Percentiles rank a stretch among this genome's conserved stretches.
These are phyloP conservation scores for barley (Hordeum vulgare) DNA, from an alignment of 176 grass and related monocot genomes.

Conservation along the genomic window MorexV3_pseudomolecules_assembly NC_058520.1:443420710-443421209, in stretches of 20 bases:
- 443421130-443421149: conserved; percentile 34
- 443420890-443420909: background rate
- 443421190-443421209: conserved; percentile 60
- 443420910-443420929: conserved; percentile 43
- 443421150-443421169: conserved; percentile 6
- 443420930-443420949: conserved; percentile 26
- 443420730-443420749: background rate
- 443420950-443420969: background rate
- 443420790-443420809: background rate
- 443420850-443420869: background rate
- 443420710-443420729: conserved; percentile 38
- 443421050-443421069: conserved; percentile 33
- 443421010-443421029: background rate
- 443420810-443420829: background rate
- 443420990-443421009: conserved; percentile 43
- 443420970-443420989: conserved; percentile 41
- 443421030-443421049: conserved; percentile 47
- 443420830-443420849: background rate
- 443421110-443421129: conserved; percentile 18
- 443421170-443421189: conserved; percentile 44
- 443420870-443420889: background rate
- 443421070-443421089: conserved; percentile 25
- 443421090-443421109: conserved; percentile 50
- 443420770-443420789: background rate
- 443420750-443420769: background rate